Evolutionary conservation across 2,329 filamentous ascomycete genomes (phyloP), one percentile per base, ranked within the genome.

Genomic region (Alternaria conjuncta): DNA sequence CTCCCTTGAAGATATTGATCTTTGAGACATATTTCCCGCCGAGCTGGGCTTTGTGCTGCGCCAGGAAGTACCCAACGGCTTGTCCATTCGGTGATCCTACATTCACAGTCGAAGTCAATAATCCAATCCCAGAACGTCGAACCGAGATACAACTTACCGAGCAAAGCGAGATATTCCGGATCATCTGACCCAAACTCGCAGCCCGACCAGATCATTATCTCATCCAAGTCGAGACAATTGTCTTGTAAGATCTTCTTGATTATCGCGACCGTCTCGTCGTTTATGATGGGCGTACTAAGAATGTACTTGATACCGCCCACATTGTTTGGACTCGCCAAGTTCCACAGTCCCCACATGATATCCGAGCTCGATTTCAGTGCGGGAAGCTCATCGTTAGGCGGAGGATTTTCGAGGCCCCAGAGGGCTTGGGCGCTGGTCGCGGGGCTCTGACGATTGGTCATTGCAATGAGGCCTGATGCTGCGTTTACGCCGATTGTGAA

Each of bases 341-440:
- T 59, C 67, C 70, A 74, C 43, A 66, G 64, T 4, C 61, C 65
- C 70, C 70, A 74, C 9, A 69, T 60, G 18, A 71, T 54, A 25
- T 74, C 71, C 2, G 70, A 69, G 13, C 61, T 60, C 3, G 60
- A 47, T 3, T 55, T 47, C 2, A 74, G 58, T 6, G 55, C 61
- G 13, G 71, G 70, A 2, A 72, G 65, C 47, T 68, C 64, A 4
- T 68, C 59, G 10, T 46, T 64, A 0, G 44, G 9, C 20, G 57
- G 45, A 5, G 41, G 44, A 0, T 54, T 21, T 0, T 23, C 2
- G 23, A 58, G 46, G 1, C 43, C 13, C 65, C 65, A 68, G 12
- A 61, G 57, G 11, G 55, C 49, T 11, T 41, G 21, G 2, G 67
- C 63, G 9, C 55, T 55, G 20, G 32, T 50, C 10, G 46, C n/a